phyloP scores from a whole-genome alignment of 2,329 filamentous ascomycete species.

The Fusarium redolens region DNA sequence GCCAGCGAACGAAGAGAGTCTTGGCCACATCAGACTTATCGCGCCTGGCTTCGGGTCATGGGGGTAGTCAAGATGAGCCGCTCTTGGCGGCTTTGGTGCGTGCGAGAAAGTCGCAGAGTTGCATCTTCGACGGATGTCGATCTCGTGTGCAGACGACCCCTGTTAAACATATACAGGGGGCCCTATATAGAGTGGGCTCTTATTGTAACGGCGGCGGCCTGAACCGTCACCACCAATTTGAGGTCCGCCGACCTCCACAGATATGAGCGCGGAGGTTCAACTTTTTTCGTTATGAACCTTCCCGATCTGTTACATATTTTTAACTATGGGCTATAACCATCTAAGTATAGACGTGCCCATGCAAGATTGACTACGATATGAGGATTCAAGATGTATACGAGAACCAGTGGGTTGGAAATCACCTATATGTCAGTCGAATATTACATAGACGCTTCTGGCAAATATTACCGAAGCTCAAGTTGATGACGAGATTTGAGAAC shows the following conservation, averaged over 20 bases:
- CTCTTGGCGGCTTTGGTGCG: not conserved
- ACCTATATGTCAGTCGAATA: slow-evolving; percentile 37
- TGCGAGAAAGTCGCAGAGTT: not conserved
- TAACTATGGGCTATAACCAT: slow-evolving; percentile 9
- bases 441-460: slow-evolving; percentile 30
- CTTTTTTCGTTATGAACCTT: slow-evolving; percentile 15
- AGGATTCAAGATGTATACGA: slow-evolving; percentile 36
- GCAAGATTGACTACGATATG: slow-evolving; percentile 35
- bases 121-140: slow-evolving; percentile 22
- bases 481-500: slow-evolving; percentile 19
- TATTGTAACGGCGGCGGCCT: slow-evolving; percentile 31
- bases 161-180: slow-evolving; percentile 17
- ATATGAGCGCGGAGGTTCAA: slow-evolving; percentile 5
- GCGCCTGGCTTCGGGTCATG: not conserved
- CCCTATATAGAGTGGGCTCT: slow-evolving; percentile 28
- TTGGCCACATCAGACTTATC: slow-evolving; percentile 13
- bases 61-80: not conserved
- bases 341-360: slow-evolving; percentile 32
- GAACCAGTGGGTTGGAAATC: slow-evolving; percentile 32
- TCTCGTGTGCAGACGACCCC: slow-evolving; percentile 28
- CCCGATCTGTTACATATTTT: slow-evolving; percentile 6
- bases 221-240: slow-evolving; percentile 10
- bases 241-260: slow-evolving; percentile 14
- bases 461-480: slow-evolving; percentile 18
- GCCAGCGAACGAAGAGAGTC: slow-evolving; percentile 1